Evolutionary conservation across 176 grass and related monocot genomes (phyloP), one percentile per base, ranked within the genome.

Genomic region (Tuctoria greenei): DNA sequence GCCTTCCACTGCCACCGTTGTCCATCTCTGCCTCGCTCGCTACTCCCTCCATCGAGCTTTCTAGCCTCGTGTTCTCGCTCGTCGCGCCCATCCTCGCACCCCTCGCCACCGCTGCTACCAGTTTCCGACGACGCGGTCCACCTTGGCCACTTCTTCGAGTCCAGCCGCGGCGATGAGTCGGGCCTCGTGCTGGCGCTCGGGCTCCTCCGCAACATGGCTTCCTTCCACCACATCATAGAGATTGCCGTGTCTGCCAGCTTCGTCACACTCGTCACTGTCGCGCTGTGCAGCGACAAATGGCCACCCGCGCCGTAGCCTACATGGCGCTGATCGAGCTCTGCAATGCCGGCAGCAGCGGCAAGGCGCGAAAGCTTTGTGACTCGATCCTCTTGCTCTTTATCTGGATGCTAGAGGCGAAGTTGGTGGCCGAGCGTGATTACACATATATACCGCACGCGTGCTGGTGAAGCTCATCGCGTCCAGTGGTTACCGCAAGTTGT

Each of bases 171-270:
- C 35, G 78, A 89, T 27, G 78, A 77, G 68, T 81, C 49, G 13
- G 87, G 81, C 14, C 84, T 93, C 0, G 91, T 90, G 8, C 81
- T 88, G 4, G 94, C 86, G 1, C 84, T 97, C 24, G 88, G 88
- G 1, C 81, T 97, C 55, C 71, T 97, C 74, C 61, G 88, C 45
- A 90, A 97, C 78, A 73, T 93, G 72, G 66, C 88, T 16, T 78
- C 86, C 34, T 97, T 91, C 82, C 68, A 84, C 35, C 91, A 93
- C 79, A 86, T 93, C 46, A 91, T 91, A 2, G 93, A 93, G 88
- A 77, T 89, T 24, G 77, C 87, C 16, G 58, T 45, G 28, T 69
- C 81, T 18, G 46, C 74, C 20, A 55, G 83, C 44, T 89, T 97
- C 69, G 75, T 84, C n/a, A 18, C 64, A 10, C 86, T 66, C 59